Conservation (phyloP, 1,284 basidiomycete genomes). For the Ustilago hordei region DNA sequence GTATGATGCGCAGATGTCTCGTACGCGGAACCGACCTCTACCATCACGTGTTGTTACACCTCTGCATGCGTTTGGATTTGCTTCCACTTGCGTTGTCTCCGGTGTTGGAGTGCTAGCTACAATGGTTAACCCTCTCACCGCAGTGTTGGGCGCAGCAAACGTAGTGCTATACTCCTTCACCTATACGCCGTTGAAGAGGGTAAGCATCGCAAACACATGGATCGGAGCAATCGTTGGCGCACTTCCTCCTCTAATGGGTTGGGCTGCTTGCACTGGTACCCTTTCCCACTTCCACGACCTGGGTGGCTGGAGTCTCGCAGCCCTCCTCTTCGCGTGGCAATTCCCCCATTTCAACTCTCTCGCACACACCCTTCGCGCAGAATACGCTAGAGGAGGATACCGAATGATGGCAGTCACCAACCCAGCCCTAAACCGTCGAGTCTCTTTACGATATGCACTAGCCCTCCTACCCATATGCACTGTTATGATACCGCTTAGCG, state of each 20-base stretch:
- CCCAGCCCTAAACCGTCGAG: conserved; percentile 84
- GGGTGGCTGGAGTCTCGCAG: conserved; percentile 62
- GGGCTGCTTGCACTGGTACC: conserved; percentile 90
- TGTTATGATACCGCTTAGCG: conserved; percentile 72
- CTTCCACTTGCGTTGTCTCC: conserved; percentile 78
- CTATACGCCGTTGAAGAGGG: conserved; percentile 96
- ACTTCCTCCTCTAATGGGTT: conserved; percentile 96
- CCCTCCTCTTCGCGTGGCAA: conserved; percentile 89
- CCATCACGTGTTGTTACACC: conserved; percentile 85
- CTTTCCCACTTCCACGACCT: conserved; percentile 75
- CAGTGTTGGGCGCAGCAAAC: conserved; percentile 84
- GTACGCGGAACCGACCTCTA: conserved; percentile 90
- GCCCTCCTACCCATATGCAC: conserved; percentile 85
- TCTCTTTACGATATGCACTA: conserved; percentile 84
- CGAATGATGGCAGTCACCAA: conserved; percentile 88
- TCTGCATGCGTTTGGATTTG: conserved; percentile 86
- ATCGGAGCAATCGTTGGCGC: conserved; percentile 91
- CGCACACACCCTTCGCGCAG: conserved; percentile 85
- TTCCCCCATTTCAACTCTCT: conserved; percentile 98
- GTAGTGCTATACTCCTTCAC: conserved; percentile 89
- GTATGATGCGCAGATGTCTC: conserved; percentile 94
- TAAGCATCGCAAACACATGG: conserved; percentile 91
- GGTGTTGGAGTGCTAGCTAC: conserved; percentile 84
- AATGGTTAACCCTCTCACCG: conserved; percentile 90
- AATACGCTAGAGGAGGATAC: conserved; percentile 94